Conservation (phyloP, 495 filamentous ascomycete species). For the Xylaria flabelliformis region DNA sequence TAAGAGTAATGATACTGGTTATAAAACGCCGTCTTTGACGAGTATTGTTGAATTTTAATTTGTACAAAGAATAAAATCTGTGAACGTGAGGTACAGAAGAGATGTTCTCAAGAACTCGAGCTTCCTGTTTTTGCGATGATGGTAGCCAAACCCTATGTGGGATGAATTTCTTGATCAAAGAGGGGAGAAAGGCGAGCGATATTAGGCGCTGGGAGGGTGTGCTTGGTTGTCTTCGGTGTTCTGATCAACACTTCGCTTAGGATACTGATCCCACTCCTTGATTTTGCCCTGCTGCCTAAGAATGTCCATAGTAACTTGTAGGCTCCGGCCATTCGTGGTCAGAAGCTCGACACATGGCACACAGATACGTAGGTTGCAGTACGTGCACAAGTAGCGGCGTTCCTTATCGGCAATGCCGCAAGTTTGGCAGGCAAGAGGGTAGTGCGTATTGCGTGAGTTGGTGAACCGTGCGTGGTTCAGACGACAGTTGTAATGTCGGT, state of each 20-base stretch:
- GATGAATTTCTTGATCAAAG: not conserved
- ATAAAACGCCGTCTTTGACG: not conserved
- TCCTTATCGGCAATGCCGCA: constrained; percentile 33
- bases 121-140: not conserved
- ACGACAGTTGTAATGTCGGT: constrained; percentile 35
- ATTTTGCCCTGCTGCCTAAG: constrained; percentile 16
- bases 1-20: not conserved
- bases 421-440: constrained; percentile 39
- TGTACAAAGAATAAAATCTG: constrained; percentile 20
- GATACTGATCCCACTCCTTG: constrained; percentile 15
- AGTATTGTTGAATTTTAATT: not conserved
- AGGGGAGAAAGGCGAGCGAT: not conserved
- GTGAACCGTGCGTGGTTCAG: constrained; percentile 30
- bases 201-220: not conserved
- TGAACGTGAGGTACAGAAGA: not conserved
- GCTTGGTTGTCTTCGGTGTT: not conserved
- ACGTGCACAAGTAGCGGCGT: constrained; percentile 34
- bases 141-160: not conserved
- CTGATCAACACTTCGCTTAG: not conserved
- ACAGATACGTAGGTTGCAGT: constrained; percentile 40
- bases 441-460: constrained; percentile 34
- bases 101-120: not conserved
- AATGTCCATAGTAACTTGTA: constrained; percentile 28
- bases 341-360: constrained; percentile 34
- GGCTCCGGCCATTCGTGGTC: constrained; percentile 30